Percentiles rank a stretch among this genome's conserved stretches.
Conservation (phyloP, 23 red algal genomes). For the Gracilariopsis chorda region DNA sequence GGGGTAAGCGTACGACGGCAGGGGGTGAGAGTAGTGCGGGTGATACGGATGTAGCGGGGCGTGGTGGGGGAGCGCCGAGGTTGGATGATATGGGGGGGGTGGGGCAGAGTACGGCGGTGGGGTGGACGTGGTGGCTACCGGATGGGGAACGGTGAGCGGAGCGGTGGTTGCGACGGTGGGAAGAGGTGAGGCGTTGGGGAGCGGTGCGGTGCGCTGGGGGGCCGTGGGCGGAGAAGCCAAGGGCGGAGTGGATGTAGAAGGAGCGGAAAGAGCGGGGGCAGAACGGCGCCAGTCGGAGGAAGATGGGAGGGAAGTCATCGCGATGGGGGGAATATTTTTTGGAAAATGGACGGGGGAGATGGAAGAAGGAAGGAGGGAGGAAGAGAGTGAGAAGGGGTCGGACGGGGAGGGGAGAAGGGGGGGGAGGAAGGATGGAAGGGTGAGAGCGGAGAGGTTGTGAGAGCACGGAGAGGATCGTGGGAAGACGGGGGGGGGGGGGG, state of each 20-base stretch:
- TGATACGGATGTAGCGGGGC: not conserved
- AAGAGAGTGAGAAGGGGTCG: not conserved
- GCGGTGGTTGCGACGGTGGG: not conserved
- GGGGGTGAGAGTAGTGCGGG: not conserved
- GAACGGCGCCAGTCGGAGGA: not conserved
- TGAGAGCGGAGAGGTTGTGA: not conserved
- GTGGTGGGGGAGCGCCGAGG: not conserved
- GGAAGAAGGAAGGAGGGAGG: not conserved
- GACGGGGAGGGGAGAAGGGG: not conserved
- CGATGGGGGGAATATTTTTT: not conserved
- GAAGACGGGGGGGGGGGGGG: not conserved
- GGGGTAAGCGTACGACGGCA: not conserved
- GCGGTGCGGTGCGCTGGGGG: not conserved
- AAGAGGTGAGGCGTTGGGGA: not conserved
- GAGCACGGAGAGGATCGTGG: not conserved
- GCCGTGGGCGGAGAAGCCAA: not conserved
- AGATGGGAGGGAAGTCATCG: not conserved
- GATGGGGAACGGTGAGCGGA: not conserved
- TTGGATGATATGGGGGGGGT: not conserved
- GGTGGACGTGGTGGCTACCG: not conserved
- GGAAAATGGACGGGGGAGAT: not conserved
- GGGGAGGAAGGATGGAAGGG: not conserved
- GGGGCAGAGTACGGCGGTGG: not conserved
- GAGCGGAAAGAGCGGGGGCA: not conserved
- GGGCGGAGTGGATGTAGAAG: not conserved